phyloP scores from a whole-genome alignment of 768 basidiomycete genomes.

The Floccularia luteovirens region DNA sequence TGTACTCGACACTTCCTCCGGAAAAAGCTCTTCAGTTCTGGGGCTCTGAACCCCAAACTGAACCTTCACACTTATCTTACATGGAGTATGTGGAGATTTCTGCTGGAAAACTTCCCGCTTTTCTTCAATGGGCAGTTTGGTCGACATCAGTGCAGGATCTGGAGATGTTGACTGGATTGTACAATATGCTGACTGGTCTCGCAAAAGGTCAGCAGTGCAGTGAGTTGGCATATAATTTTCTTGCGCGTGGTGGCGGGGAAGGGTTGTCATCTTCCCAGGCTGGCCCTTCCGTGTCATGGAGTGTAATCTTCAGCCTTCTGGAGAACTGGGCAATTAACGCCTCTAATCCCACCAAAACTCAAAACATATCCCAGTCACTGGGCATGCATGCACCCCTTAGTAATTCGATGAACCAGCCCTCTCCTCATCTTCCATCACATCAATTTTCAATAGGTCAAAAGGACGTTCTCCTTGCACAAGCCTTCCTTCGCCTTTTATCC shows the following conservation, averaged over 20 bases:
- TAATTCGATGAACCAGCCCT: constrained; percentile 23
- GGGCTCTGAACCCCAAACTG: constrained; percentile 51
- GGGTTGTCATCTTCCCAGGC: constrained; percentile 41
- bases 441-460: constrained; percentile 50
- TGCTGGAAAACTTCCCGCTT: constrained; percentile 34
- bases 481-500: constrained; percentile 75
- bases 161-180: constrained; percentile 70
- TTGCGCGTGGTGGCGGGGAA: constrained; percentile 70
- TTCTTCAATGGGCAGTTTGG: constrained; percentile 89
- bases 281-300: constrained; percentile 70
- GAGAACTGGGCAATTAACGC: constrained; percentile 67
- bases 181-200: constrained; percentile 84
- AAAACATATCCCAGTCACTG: constrained; percentile 34
- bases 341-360: constrained; percentile 35
- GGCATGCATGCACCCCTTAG: constrained; percentile 18
- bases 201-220: constrained; percentile 81
- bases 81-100: constrained; percentile 55
- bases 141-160: constrained; percentile 69
- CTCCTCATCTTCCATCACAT: constrained; percentile 33
- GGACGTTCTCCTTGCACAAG: constrained; percentile 71
- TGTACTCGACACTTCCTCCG: constrained; percentile 66
- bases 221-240: constrained; percentile 83
- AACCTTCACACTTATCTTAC: constrained; percentile 37
- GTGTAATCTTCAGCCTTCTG: constrained; percentile 62
- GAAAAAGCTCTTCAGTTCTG: constrained; percentile 85